phyloP scores from a whole-genome alignment of 2,329 filamentous ascomycete genomes.

The Exophiala viscosa region DNA sequence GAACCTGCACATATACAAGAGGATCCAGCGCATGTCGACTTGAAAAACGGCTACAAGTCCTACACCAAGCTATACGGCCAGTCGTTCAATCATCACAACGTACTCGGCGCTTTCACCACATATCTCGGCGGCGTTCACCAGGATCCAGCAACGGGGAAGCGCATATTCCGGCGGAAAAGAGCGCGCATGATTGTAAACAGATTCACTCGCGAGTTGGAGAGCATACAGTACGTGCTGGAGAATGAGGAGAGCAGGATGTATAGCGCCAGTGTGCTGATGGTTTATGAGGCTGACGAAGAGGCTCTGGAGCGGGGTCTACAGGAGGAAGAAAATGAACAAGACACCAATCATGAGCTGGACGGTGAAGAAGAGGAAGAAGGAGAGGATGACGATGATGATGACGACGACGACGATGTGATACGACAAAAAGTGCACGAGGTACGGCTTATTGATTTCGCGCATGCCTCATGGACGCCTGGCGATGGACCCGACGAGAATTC shows the following conservation, averaged over 20 bases:
- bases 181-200: slow-evolving; percentile 43
- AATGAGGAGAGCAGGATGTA: slow-evolving; percentile 64
- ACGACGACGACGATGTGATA: slow-evolving; percentile 49
- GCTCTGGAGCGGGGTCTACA: slow-evolving; percentile 47
- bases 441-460: slow-evolving; percentile 95
- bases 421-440: slow-evolving; percentile 68
- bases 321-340: slow-evolving; percentile 35
- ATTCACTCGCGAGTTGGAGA: slow-evolving; percentile 40
- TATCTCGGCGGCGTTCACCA: slow-evolving; percentile 45
- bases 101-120: slow-evolving; percentile 55
- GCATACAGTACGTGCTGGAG: slow-evolving; percentile 49
- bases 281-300: slow-evolving; percentile 62
- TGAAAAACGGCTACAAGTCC: slow-evolving; percentile 51
- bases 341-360: background rate
- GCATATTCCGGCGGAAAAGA: slow-evolving; percentile 35
- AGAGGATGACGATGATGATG: slow-evolving; percentile 11
- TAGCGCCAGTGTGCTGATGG: slow-evolving; percentile 60
- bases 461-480: slow-evolving; percentile 78
- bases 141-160: slow-evolving; percentile 9
- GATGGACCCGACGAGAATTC: slow-evolving; percentile 82
- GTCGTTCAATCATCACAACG: slow-evolving; percentile 51
- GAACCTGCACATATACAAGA: slow-evolving; percentile 38
- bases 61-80: slow-evolving; percentile 67
- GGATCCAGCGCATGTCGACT: slow-evolving; percentile 30
- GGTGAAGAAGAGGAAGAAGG: slow-evolving; percentile 5